Base-by-base conservation (phyloP, 2,329 filamentous ascomycete genomes). In the Paecilomyces formosus region DNA sequence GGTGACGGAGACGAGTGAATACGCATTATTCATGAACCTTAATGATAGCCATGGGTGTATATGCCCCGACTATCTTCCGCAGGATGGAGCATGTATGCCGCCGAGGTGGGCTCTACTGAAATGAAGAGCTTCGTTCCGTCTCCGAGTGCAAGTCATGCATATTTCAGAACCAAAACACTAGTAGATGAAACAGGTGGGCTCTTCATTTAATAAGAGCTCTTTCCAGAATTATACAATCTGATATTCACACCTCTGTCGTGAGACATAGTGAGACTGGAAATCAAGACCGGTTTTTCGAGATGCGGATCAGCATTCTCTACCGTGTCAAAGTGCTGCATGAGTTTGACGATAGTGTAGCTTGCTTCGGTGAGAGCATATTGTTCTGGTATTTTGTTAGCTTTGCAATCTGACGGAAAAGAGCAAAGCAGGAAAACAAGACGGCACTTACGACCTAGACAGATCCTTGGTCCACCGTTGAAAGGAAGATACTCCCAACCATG, bases 291-390 rank as follows among this genome's bases (percentile, higher is more conserved):
- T 13, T 52, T 7, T 15, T 52, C 8, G 50, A 52, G 22, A 13
- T 28, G 11, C 22, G 21, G 50, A 11, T 52, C 22, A 18, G 50
- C 50, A 11, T 71, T 72, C 55, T 76, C 72, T 1, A 76, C 59
- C 1, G 61, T 68, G 49, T 70, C 67, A 53, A 76, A 76, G 11
- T 66, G 64, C 62, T 76, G 74, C 64, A 77, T 62, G 9, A 77
- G 55, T 26, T 69, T 66, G 26, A 75, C 69, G 12, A 75, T 65
- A 0, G 72, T 72, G 52, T 74, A 77, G 53, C 74, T 75, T 3
- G 74, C 74, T 64, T 76, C 74, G 0, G 72, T 74, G 11, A 76
- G 70, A 1, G 73, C 74, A 51, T 76, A 76, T 74, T 76, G 73
- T 58, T 76, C 73, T 76, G 9, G 5, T 52, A 4, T 4, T 15